These are phyloP conservation scores for Hippophae tibetana DNA, from an alignment of 306 rosid species.

Conservation along the genomic window DNA sequence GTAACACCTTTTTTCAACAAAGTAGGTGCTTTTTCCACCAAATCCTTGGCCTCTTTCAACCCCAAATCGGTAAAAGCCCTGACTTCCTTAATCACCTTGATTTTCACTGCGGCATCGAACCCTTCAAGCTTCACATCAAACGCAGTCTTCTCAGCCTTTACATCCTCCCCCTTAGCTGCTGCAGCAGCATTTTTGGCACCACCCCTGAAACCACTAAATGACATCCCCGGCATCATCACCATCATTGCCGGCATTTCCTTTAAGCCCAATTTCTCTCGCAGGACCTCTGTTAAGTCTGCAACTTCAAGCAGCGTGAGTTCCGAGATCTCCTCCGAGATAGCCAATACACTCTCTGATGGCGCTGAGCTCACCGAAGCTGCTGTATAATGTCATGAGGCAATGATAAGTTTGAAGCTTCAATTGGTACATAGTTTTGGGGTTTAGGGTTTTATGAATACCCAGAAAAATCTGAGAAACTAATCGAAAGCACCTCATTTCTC, in stretches of 20 bases:
- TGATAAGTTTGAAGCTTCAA: too few species aligned
- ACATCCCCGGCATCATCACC: constrained; percentile 84
- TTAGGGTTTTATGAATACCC: too few species aligned
- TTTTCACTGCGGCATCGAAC: constrained; percentile 71
- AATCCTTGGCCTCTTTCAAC: constrained; percentile 93
- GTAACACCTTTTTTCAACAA: constrained; percentile 86
- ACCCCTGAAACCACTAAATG: constrained; percentile 35
- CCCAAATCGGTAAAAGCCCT: constrained; percentile 81
- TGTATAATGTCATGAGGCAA: too few species aligned
- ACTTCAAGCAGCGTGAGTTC: constrained; percentile 62
- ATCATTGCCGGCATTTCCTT: constrained; percentile 73
- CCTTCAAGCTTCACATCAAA: constrained; percentile 81
- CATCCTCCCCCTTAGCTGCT: constrained; percentile 34
- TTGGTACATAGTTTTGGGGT: too few species aligned
- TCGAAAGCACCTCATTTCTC: too few species aligned
- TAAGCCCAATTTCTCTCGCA: constrained; percentile 57
- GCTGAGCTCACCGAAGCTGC: constrained; percentile 15
- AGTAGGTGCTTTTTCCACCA: constrained; percentile 84
- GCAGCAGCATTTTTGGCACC: constrained; percentile 35
- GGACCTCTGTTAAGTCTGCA: constrained; percentile 63
- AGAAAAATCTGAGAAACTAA: too few species aligned
- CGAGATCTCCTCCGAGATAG: constrained; percentile 57
- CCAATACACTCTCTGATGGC: constrained; percentile 34
- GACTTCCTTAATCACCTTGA: constrained; percentile 88
- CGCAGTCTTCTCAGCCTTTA: constrained; percentile 68